phyloP scores from a whole-genome alignment of 768 basidiomycete genomes.

The Naganishia vishniacii region DNA sequence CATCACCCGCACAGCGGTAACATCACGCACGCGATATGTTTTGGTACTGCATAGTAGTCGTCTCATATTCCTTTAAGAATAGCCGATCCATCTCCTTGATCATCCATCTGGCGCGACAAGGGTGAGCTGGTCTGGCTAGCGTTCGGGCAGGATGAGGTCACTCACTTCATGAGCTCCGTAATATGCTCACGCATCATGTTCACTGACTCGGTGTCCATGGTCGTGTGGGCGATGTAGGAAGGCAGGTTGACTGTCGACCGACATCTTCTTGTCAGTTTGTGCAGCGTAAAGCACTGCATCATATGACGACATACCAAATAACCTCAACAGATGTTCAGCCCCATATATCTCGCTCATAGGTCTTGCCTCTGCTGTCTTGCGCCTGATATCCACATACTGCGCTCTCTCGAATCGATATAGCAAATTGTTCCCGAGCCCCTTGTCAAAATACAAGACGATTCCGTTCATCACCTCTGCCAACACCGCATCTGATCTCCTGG shows the following conservation, averaged over 20 bases:
- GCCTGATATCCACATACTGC: constrained; percentile 77
- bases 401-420: constrained; percentile 92
- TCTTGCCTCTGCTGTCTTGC: constrained; percentile 58
- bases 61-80: constrained; percentile 74
- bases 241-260: constrained; percentile 71
- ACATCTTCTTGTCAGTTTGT: background rate
- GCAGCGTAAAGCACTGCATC: background rate
- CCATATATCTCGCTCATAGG: constrained; percentile 89
- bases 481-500: constrained; percentile 62
- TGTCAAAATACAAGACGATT: constrained; percentile 85
- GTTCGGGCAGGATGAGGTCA: constrained; percentile 16
- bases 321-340: constrained; percentile 83
- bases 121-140: background rate
- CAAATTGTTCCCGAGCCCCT: constrained; percentile 72
- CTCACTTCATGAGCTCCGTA: constrained; percentile 75
- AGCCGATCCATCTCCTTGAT: constrained; percentile 64
- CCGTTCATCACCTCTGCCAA: constrained; percentile 78
- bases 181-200: constrained; percentile 78
- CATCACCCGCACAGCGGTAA: constrained; percentile 1
- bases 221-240: constrained; percentile 77
- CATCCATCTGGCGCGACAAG: constrained; percentile 62
- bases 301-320: constrained; percentile 65
- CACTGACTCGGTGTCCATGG: constrained; percentile 84
- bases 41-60: constrained; percentile 69
- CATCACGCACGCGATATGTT: constrained; percentile 56